Percentiles rank a stretch among this genome's conserved stretches.
Conservation (phyloP, 768 basidiomycete species). For the Phlebiopsis flavidoalba region DNA sequence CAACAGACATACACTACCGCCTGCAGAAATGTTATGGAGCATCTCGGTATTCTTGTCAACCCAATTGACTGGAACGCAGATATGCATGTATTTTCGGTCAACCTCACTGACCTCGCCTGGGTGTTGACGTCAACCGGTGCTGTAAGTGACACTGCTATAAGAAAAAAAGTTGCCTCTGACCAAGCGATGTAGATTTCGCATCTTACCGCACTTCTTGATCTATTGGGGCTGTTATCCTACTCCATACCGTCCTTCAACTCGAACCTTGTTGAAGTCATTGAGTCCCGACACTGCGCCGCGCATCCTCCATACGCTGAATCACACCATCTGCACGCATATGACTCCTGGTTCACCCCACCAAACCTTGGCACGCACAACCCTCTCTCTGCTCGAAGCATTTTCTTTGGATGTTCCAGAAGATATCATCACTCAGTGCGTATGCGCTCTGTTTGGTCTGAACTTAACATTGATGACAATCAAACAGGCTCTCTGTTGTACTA, state of each 20-base stretch:
- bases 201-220: conserved; percentile 46
- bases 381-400: conserved; percentile 50
- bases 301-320: conserved; percentile 36
- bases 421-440: conserved; percentile 29
- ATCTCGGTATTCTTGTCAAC: conserved; percentile 30
- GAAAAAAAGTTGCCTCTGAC: too few relatives aligned
- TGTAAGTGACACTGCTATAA: conserved; percentile 10
- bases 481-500: conserved; percentile 36
- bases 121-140: conserved; percentile 12
- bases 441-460: conserved; percentile 3
- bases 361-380: conserved; percentile 33
- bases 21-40: conserved; percentile 41
- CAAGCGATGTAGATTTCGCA: conserved; percentile 33
- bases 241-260: conserved; percentile 44
- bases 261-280: conserved; percentile 29
- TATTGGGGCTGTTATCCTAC: conserved; percentile 42
- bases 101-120: conserved; percentile 18
- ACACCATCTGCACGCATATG: conserved; percentile 38
- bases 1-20: conserved; percentile 35
- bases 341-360: conserved; percentile 18
- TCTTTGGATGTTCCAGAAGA: conserved; percentile 44
- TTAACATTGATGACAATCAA: neutral
- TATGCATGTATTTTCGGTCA: conserved; percentile 10
- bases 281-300: conserved; percentile 21
- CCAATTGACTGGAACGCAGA: conserved; percentile 9